Base-by-base conservation (phyloP, 1,284 basidiomycete species). In the Rhodotorula glutinis region DNA sequence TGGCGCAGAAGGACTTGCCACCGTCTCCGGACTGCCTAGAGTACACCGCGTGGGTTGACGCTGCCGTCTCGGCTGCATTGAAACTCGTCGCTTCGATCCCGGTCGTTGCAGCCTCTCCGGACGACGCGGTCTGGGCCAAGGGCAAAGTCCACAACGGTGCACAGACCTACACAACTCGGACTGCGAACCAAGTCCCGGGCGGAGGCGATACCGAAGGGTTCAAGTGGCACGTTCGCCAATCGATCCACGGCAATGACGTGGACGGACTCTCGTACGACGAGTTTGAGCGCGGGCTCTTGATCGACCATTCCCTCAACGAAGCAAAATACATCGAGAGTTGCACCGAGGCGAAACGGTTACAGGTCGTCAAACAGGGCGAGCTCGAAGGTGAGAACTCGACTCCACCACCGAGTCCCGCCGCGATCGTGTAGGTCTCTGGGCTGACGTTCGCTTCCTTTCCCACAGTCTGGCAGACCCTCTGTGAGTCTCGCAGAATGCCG, bases 401-500 rank as follows among this genome's bases (percentile, higher is more conserved):
- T 27, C 33, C 21, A n/a, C 47, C 38, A 16, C 49, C 9, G n/a
- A n/a, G n/a, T 43, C 14, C 23, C 25, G 13, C n/a, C 46, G 40
- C 49, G 38, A 44, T 19, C 14, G 17, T 5, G 5, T 16, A 19
- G 43, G 17, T 44, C 21, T 16, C 17, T 5, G 43, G 5, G 17
- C 43, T 44, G 43, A 63, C 52, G 5, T 9, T n/a, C 10, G 23
- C 19, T 21, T 25, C 25, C 21, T 2, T 14, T 23, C 27, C 9
- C 40, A 3, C 68, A 70, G 68, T 70, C 27, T 70, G 65, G 65
- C 47, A 57, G 23, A 70, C 60, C 19, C 49, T 54, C n/a, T 70
- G 68, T 67, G 13, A 38, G 68, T 41, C 5, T 2, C 13, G 5
- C 16, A 19, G 9, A 5, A n/a, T 13, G 5, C 25, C 23, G 2